phyloP scores from a whole-genome alignment of 371 early-diverging fungal genomes.

The Circinella minor region DNA sequence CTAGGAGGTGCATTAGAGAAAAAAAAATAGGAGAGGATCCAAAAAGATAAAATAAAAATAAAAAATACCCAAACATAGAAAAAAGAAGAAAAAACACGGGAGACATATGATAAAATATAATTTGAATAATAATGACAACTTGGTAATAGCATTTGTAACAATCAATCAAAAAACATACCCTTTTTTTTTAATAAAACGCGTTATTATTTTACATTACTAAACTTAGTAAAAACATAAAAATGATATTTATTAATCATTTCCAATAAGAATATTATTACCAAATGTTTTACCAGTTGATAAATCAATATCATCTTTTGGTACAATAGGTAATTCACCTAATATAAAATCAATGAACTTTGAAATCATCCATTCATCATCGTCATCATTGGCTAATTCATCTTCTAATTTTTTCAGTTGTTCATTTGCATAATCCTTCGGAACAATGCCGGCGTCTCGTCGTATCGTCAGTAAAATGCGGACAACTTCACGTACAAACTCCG shows the following conservation, averaged over 20 bases:
- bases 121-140: too few relatives aligned
- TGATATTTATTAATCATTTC: conserved; percentile 20
- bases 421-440: conserved; percentile 27
- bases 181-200: too few relatives aligned
- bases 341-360: conserved; percentile 24
- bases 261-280: conserved; percentile 26
- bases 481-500: conserved; percentile 66
- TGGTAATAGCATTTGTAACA: too few relatives aligned
- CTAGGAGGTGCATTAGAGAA: neutral
- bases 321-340: conserved; percentile 18
- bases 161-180: too few relatives aligned
- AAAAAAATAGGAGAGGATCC: neutral
- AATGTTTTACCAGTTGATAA: conserved; percentile 19
- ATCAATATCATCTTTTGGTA: conserved; percentile 16
- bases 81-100: neutral
- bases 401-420: conserved; percentile 19
- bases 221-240: too few relatives aligned
- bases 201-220: too few relatives aligned
- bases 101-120: too few relatives aligned
- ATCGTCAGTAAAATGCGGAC: conserved; percentile 45
- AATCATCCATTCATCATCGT: conserved; percentile 25
- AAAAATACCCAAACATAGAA: too few relatives aligned
- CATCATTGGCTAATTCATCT: conserved; percentile 7
- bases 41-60: neutral
- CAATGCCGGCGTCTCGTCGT: conserved; percentile 27